These are phyloP conservation scores for Phytophthora fragariae DNA, from an alignment of 352 stramenopile genomes.

Conservation along the genomic window DNA sequence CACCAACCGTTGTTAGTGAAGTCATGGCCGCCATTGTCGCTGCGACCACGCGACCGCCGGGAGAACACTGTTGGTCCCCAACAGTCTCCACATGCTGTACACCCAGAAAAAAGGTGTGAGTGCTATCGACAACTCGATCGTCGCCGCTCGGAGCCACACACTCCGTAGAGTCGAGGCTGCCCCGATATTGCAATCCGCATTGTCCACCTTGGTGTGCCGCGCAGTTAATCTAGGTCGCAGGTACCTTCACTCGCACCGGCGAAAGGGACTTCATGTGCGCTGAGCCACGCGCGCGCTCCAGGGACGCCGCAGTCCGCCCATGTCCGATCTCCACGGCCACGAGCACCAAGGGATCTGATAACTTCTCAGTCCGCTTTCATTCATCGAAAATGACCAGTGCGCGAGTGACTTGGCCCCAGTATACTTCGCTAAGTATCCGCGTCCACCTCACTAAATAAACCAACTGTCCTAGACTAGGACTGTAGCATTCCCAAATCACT, in stretches of 20 bases:
- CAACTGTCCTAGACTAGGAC: too few relatives aligned
- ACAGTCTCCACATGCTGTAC: background rate
- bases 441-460: too few relatives aligned
- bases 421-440: background rate
- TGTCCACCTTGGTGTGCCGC: background rate
- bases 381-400: background rate
- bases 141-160: constrained; percentile 18
- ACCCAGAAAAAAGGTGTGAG: too few relatives aligned
- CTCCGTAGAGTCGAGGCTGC: constrained; percentile 22
- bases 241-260: constrained; percentile 16
- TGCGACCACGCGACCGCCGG: background rate
- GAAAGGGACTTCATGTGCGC: background rate
- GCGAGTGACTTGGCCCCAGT: background rate
- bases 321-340: constrained; percentile 14
- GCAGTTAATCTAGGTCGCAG: constrained; percentile 9
- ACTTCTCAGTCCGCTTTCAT: too few relatives aligned
- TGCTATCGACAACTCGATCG: constrained; percentile 9
- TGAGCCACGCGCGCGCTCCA: background rate
- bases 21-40: background rate
- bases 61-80: background rate
- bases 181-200: too few relatives aligned
- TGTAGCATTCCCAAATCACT: too few relatives aligned
- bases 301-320: constrained; percentile 13
- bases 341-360: too few relatives aligned
- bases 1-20: background rate